Conservation (phyloP, 768 basidiomycete species). For the Paxillus ammoniavirescens region DNA sequence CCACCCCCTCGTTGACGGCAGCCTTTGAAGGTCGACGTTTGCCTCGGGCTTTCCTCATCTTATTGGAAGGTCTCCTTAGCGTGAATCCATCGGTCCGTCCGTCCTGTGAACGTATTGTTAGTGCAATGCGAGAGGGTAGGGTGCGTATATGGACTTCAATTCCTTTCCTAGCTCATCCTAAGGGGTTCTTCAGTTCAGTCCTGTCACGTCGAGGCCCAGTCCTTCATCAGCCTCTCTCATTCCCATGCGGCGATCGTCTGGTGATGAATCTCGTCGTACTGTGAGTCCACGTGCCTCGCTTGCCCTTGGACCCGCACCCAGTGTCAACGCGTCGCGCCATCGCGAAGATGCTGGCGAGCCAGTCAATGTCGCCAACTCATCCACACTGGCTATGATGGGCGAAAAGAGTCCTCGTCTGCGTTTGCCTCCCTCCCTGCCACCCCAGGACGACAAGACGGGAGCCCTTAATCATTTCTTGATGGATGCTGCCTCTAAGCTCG, state of each 20-base stretch:
- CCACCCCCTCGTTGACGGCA: constrained; percentile 46
- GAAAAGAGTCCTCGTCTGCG: constrained; percentile 17
- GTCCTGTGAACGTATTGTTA: constrained; percentile 67
- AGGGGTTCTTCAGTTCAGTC: constrained; percentile 29
- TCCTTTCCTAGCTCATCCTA: not conserved
- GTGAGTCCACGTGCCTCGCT: constrained; percentile 6
- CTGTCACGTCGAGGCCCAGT: constrained; percentile 8
- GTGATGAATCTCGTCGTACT: constrained; percentile 10
- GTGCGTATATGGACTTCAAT: constrained; percentile 41
- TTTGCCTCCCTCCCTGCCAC: constrained; percentile 10
- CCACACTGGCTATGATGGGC: not conserved
- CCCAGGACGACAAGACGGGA: not conserved
- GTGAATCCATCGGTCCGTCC: constrained; percentile 61
- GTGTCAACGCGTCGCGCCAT: not conserved
- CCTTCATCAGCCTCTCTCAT: constrained; percentile 20
- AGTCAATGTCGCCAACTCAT: not conserved
- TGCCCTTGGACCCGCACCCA: constrained; percentile 17
- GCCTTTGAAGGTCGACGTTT: constrained; percentile 71
- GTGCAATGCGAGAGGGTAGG: constrained; percentile 67
- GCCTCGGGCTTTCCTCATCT: constrained; percentile 64
- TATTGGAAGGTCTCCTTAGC: constrained; percentile 72
- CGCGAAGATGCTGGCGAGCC: constrained; percentile 1
- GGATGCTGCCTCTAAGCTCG: not conserved
- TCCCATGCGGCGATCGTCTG: constrained; percentile 18
- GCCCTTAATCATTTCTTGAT: not conserved